These are phyloP conservation scores for Stromatinia cepivora DNA, from an alignment of 2,329 filamentous ascomycete genomes.

Conservation along the genomic window DNA sequence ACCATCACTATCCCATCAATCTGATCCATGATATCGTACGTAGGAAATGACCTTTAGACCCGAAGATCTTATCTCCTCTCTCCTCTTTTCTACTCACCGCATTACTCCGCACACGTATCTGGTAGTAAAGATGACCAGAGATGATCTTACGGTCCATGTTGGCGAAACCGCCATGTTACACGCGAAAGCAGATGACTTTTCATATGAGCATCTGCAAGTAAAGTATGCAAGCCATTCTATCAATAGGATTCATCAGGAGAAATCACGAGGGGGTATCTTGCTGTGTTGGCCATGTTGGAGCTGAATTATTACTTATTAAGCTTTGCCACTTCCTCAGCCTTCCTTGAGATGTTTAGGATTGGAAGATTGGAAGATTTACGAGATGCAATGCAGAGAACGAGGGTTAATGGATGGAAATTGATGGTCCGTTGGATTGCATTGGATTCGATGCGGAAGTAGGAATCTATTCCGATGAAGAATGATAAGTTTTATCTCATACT, in stretches of 20 bases:
- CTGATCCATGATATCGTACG: no score
- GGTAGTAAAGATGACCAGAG: no score
- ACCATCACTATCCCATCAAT: no score
- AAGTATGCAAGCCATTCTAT: no score
- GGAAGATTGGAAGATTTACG: neutral
- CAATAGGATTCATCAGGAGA: no score
- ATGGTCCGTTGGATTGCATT: neutral
- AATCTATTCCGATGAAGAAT: no score
- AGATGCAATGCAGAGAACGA: neutral
- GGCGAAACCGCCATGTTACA: neutral
- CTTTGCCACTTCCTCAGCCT: neutral
- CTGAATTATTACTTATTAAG: neutral
- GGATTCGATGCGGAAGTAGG: neutral
- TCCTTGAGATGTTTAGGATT: neutral
- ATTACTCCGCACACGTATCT: neutral
- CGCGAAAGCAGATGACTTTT: conserved; percentile 1
- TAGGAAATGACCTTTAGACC: neutral
- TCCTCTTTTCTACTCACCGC: neutral
- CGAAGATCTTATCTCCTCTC: neutral
- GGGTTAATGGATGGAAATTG: neutral
- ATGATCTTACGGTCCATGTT: neutral
- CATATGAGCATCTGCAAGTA: no score
- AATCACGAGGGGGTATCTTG: no score
- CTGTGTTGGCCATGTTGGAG: no score
- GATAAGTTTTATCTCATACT: no score